Evolutionary conservation across 148 eudicot species (phyloP).

Genomic region (Suaeda aralocaspica): DNA sequence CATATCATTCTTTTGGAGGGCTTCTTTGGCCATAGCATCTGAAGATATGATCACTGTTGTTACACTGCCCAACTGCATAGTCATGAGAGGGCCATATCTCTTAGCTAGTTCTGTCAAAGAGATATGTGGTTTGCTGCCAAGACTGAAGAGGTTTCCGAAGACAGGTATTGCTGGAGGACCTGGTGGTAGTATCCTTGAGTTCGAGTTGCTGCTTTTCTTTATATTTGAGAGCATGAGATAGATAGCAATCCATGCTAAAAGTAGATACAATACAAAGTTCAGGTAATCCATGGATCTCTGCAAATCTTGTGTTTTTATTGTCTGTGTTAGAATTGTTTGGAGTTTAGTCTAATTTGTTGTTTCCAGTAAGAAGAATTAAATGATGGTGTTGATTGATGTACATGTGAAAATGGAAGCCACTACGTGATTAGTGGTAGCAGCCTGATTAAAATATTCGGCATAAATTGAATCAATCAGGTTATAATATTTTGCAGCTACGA

Average conservation of each 20-base stretch:
- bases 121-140: slow-evolving; percentile 45
- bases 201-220: slow-evolving; percentile 4
- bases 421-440: no score
- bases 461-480: no score
- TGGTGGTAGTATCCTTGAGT: slow-evolving; percentile 34
- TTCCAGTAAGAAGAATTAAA: neutral
- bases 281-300: slow-evolving; percentile 20
- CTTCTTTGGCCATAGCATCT: slow-evolving; percentile 41
- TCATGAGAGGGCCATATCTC: slow-evolving; percentile 41
- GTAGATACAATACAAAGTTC: slow-evolving; percentile 12
- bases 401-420: no score
- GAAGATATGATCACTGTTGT: slow-evolving; percentile 46
- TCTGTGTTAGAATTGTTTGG: no score
- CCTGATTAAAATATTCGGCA: no score
- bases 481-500: no score
- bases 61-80: slow-evolving; percentile 35
- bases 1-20: slow-evolving; percentile 50
- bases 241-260: slow-evolving; percentile 8
- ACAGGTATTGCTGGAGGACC: slow-evolving; percentile 57
- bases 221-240: slow-evolving; percentile 16
- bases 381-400: no score
- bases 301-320: no score
- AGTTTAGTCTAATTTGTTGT: neutral
- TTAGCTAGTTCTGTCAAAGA: slow-evolving; percentile 43
- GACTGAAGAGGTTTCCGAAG: slow-evolving; percentile 47